Evolutionary conservation across 2,329 filamentous ascomycete genomes (phyloP), one percentile per base, ranked within the genome.

Genomic region (Trichophyton mentagrophytes): DNA sequence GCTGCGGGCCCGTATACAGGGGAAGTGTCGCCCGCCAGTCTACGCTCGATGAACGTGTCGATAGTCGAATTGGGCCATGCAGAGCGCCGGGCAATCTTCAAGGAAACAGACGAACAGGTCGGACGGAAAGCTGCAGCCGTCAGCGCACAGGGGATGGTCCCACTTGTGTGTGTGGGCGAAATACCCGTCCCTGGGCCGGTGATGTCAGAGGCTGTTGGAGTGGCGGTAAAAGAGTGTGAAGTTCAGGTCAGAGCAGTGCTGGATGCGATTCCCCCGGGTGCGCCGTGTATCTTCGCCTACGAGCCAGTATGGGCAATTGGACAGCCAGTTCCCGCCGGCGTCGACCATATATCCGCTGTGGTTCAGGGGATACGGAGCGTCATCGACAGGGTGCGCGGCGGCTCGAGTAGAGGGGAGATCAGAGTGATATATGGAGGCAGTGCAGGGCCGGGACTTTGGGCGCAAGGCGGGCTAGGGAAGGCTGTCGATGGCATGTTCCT

Each of bases 281-380:
- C 84, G 0, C 85, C 90, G 56, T 80, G 93, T 3, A 82, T 92
- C 5, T 79, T 95, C 61, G 89, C 89, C 0, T 95, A 95, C 69
- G 89, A 95, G 76, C 89, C 89, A 6, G 88, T 93, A 1, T 95
- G 89, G 89, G 89, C 89, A 0, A 95, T 93, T 72, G 89, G 89
- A 0, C 85, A 88, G 8, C 77, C 80, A 1, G 77, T 85, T 67
- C 89, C 89, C 1, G 89, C 89, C 0, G 80, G 80, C 6, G 81
- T 85, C 17, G 84, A 85, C 63, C 86, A 95, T 69, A 87, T 95
- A 0, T 80, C 86, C 3, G 80, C 78, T 42, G 88, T 93, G 1
- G 85, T 87, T 15, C 79, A 80, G 66, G 82, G 82, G 17, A 78
- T 91, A 57, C 79, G 85, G 60, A 68, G 68, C 4, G 71, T 82